A percentile compares a stretch with the other conserved stretches of the same genome.
Evolutionary conservation across 2,329 filamentous ascomycete genomes (phyloP).

Genomic region (Pestalotiopsis fici): DNA sequence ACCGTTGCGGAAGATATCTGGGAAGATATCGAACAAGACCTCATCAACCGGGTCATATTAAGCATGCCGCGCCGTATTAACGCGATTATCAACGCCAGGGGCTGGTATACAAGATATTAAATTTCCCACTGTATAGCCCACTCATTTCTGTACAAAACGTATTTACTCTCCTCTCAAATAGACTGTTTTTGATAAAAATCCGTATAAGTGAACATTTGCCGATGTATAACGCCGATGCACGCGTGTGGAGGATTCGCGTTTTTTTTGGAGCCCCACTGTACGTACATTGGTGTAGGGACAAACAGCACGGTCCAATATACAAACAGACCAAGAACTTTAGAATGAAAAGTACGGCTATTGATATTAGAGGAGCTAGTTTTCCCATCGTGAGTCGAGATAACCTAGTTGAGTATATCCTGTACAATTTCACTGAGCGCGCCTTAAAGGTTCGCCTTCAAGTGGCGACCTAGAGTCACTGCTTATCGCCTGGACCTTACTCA

Average conservation of each 20-base stretch:
- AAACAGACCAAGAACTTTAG: neutral
- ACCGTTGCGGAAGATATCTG: too few relatives aligned
- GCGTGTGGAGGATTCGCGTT: neutral
- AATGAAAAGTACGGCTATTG: neutral
- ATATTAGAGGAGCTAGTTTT: too few relatives aligned
- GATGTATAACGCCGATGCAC: neutral
- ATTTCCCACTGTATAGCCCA: neutral
- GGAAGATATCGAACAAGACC: neutral
- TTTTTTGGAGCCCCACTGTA: neutral
- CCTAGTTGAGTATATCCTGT: too few relatives aligned
- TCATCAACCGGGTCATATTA: neutral
- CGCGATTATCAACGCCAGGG: neutral
- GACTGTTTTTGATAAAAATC: neutral
- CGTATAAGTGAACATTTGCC: neutral
- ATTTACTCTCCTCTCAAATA: neutral
- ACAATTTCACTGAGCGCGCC: too few relatives aligned
- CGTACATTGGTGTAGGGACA: too few relatives aligned
- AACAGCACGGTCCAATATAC: neutral
- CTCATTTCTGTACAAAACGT: neutral
- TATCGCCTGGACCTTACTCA: too few relatives aligned
- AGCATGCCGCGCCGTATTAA: neutral
- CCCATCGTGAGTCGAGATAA: too few relatives aligned
- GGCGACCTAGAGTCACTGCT: too few relatives aligned
- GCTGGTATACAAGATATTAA: neutral
- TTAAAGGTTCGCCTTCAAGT: too few relatives aligned